Percentiles rank a stretch among this genome's conserved stretches.
Conservation (phyloP, 2,329 filamentous ascomycete genomes). For the Xylariaceae sp. region DNA sequence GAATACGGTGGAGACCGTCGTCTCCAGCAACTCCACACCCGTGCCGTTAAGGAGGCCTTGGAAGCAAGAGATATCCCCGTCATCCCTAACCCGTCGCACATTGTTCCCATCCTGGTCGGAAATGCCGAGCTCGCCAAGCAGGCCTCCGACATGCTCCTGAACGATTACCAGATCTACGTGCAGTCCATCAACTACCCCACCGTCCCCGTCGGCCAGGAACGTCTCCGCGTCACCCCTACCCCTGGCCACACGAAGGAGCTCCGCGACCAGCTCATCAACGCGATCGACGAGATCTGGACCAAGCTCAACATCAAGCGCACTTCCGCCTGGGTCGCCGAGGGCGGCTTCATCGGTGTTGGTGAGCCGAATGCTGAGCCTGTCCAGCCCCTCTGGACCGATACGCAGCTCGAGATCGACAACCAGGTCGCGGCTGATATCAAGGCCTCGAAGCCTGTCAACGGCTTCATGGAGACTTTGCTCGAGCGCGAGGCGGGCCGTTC, state of each 20-base stretch:
- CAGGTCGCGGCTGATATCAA: slow-evolving; percentile 59
- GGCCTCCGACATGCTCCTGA: slow-evolving; percentile 85
- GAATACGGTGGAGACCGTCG: slow-evolving; percentile 77
- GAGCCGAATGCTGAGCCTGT: slow-evolving; percentile 56
- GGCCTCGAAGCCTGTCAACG: slow-evolving; percentile 36
- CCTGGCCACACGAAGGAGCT: slow-evolving; percentile 83
- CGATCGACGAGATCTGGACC: slow-evolving; percentile 82
- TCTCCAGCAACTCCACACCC: slow-evolving; percentile 93
- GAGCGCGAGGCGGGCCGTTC: slow-evolving; percentile 43
- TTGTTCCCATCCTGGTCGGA: slow-evolving; percentile 87
- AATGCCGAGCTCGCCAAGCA: slow-evolving; percentile 89
- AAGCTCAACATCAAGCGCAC: slow-evolving; percentile 88
- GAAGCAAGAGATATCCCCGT: slow-evolving; percentile 81
- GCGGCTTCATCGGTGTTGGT: slow-evolving; percentile 92
- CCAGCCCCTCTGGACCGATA: slow-evolving; percentile 84
- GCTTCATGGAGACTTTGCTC: slow-evolving; percentile 54
- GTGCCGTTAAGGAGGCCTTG: slow-evolving; percentile 83
- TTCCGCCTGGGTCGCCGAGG: slow-evolving; percentile 82
- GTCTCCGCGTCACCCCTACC: slow-evolving; percentile 91
- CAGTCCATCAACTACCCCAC: slow-evolving; percentile 99
- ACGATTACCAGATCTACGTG: slow-evolving; percentile 90
- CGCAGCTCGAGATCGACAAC: slow-evolving; percentile 70
- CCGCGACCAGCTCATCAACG: slow-evolving; percentile 77
- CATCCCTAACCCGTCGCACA: slow-evolving; percentile 96
- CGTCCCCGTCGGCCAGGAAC: slow-evolving; percentile 95